Evolutionary conservation across 2,329 filamentous ascomycete species (phyloP).

Genomic region (Colletotrichum melonis): DNA sequence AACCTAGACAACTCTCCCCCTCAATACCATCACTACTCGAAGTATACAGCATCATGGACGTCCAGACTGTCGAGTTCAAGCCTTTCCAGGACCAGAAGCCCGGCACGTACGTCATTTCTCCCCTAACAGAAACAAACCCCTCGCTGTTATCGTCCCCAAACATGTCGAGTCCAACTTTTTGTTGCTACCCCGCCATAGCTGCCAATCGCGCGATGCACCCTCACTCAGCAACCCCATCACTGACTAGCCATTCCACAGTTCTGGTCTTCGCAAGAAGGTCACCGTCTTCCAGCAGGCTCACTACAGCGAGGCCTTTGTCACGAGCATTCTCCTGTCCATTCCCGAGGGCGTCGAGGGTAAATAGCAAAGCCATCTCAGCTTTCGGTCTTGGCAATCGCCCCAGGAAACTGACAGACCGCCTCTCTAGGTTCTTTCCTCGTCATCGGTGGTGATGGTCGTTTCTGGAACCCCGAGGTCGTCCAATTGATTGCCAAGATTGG

Average conservation of each 20-base stretch:
- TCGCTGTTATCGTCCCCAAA: slow-evolving; percentile 42
- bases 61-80: slow-evolving; percentile 83
- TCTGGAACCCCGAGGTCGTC: slow-evolving; percentile 96
- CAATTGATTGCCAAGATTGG: slow-evolving; percentile 98
- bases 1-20: neutral
- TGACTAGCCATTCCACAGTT: slow-evolving; percentile 64
- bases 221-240: slow-evolving; percentile 11
- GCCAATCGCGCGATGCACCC: slow-evolving; percentile 13
- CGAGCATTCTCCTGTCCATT: slow-evolving; percentile 95
- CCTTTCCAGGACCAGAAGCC: slow-evolving; percentile 98
- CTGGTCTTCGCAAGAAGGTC: slow-evolving; percentile 98
- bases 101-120: slow-evolving; percentile 83
- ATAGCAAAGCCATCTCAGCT: slow-evolving; percentile 32
- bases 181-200: slow-evolving; percentile 31
- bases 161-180: slow-evolving; percentile 37
- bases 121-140: slow-evolving; percentile 38
- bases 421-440: slow-evolving; percentile 81
- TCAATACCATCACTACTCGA: slow-evolving; percentile 28
- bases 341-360: slow-evolving; percentile 88
- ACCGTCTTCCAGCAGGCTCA: slow-evolving; percentile 94
- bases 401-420: slow-evolving; percentile 15
- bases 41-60: slow-evolving; percentile 66
- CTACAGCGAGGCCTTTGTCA: slow-evolving; percentile 96
- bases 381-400: neutral
- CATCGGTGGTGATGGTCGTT: slow-evolving; percentile 96